Conservation (phyloP, 495 filamentous ascomycete species). For the Delitschia confertaspora region DNA sequence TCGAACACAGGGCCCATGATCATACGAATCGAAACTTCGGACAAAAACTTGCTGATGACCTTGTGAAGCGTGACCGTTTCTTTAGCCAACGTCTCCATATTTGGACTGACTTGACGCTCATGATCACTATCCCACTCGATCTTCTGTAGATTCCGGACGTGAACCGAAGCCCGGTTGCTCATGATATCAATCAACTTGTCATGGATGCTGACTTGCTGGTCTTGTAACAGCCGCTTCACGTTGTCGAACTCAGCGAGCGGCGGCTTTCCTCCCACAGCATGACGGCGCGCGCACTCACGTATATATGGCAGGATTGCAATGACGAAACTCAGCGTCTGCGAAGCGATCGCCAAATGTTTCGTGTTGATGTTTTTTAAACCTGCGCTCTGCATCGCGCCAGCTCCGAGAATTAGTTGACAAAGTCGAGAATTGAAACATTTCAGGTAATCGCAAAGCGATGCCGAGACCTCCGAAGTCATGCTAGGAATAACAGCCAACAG, state of each 20-base stretch:
- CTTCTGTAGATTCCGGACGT: conserved; percentile 65
- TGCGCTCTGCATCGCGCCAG: conserved; percentile 82
- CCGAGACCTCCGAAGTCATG: conserved; percentile 74
- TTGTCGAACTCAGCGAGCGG: conserved; percentile 86
- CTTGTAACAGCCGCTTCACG: conserved; percentile 76
- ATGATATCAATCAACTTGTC: conserved; percentile 97
- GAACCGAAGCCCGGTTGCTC: conserved; percentile 63
- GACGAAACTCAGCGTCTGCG: conserved; percentile 82
- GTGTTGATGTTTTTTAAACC: conserved; percentile 95
- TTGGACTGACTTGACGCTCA: conserved; percentile 48
- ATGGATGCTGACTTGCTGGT: conserved; percentile 88
- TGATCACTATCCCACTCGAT: conserved; percentile 58
- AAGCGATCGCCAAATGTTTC: conserved; percentile 86
- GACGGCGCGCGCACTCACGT: conserved; percentile 79
- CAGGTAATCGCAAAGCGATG: conserved; percentile 62
- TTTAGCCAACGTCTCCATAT: conserved; percentile 86
- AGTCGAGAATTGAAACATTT: conserved; percentile 91
- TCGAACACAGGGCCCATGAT: conserved; percentile 89
- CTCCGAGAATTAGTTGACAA: conserved; percentile 87
- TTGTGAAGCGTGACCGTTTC: conserved; percentile 84
- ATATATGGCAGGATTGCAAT: conserved; percentile 81
- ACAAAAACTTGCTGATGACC: conserved; percentile 76
- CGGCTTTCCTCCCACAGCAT: conserved; percentile 49
- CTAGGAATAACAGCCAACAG: conserved; percentile 76
- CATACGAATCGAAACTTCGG: conserved; percentile 64